phyloP scores from a whole-genome alignment of 192 early-diverging fungal genomes.

The Kickxella alabastrina region DNA sequence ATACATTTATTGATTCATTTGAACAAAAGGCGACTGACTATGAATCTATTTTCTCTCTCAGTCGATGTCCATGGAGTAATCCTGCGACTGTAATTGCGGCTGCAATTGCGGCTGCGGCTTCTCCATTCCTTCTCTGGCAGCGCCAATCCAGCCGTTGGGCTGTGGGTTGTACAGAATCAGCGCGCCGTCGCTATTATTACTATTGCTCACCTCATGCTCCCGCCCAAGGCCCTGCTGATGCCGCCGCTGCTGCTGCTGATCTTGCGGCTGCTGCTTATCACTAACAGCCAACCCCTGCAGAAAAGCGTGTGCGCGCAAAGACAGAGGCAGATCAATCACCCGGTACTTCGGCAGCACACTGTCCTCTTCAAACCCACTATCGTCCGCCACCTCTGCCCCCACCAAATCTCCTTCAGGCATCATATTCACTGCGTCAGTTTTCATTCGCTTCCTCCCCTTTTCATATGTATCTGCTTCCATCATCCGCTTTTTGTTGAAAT shows the following conservation, averaged over 20 bases:
- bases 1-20: not conserved
- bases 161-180: constrained; percentile 20
- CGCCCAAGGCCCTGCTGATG: too few species aligned
- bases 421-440: not conserved
- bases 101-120: not conserved
- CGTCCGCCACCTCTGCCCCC: not conserved
- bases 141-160: not conserved
- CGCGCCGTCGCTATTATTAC: not conserved
- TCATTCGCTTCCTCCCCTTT: too few species aligned
- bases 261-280: too few species aligned
- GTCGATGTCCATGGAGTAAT: constrained; percentile 28
- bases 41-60: not conserved
- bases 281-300: too few species aligned
- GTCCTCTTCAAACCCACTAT: not conserved
- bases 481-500: too few species aligned
- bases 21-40: not conserved
- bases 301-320: constrained; percentile 9
- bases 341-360: not conserved
- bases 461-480: too few species aligned
- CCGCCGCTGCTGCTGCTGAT: too few species aligned
- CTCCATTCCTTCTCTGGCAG: not conserved
- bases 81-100: not conserved
- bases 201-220: too few species aligned
- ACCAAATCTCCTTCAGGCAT: not conserved
- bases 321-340: constrained; percentile 15